These are phyloP conservation scores for Hamigera avellanea DNA, from an alignment of 495 filamentous ascomycete species.

Conservation along the genomic window DNA sequence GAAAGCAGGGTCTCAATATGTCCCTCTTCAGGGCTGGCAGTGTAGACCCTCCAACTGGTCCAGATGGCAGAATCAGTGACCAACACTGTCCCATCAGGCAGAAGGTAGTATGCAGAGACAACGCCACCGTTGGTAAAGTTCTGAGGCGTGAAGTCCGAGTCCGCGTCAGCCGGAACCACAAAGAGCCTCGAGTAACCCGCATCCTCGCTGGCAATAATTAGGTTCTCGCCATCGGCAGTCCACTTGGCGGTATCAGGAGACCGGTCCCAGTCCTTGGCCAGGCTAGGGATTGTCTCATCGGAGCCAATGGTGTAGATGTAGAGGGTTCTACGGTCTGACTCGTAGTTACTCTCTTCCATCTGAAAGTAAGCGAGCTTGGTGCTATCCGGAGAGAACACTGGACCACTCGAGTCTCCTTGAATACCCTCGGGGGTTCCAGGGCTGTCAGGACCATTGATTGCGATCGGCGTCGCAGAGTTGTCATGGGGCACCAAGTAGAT, in stretches of 20 bases:
- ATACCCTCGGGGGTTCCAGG: conserved; percentile 15
- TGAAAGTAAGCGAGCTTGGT: conserved; percentile 27
- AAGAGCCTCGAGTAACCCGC: conserved; percentile 19
- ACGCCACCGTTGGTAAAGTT: conserved; percentile 20
- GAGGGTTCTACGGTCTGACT: conserved; percentile 24
- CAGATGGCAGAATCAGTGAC: conserved; percentile 22
- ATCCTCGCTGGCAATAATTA: conserved; percentile 24
- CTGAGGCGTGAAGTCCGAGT: conserved; percentile 17
- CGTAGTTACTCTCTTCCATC: conserved; percentile 26
- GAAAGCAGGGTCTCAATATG: conserved; percentile 15
- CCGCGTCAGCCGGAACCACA: conserved; percentile 16
- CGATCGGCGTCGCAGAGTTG: conserved; percentile 15
- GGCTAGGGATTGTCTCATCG: conserved; percentile 15
- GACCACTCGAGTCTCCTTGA: conserved; percentile 21
- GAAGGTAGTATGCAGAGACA: conserved; percentile 16
- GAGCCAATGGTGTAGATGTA: conserved; percentile 23
- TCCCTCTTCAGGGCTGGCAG: conserved; percentile 15
- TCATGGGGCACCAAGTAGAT: conserved; percentile 30
- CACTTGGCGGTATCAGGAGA: conserved; percentile 25
- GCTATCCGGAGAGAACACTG: conserved; percentile 28
- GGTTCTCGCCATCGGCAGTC: conserved; percentile 18
- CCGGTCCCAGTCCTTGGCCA: conserved; percentile 29
- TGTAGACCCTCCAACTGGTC: conserved; percentile 27
- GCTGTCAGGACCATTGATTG: conserved; percentile 25
- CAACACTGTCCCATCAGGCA: conserved; percentile 21